A percentile compares a stretch with the other conserved stretches of the same genome.
Evolutionary conservation across 2,329 filamentous ascomycete species (phyloP).

Genomic region (Plenodomus tracheiphilus): DNA sequence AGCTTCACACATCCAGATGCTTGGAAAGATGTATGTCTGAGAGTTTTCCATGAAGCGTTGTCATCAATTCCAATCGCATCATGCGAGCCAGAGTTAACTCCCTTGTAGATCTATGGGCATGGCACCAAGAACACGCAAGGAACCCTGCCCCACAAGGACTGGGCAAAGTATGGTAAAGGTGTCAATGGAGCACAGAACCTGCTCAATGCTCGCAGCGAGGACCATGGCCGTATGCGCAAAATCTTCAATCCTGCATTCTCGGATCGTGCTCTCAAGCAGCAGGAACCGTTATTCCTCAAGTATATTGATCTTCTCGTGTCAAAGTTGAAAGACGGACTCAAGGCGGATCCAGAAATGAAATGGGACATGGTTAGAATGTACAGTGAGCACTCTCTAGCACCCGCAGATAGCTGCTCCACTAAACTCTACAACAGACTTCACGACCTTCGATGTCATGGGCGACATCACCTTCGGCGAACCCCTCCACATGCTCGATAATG

Average conservation of each 20-base stretch:
- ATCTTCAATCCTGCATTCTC: slow-evolving; percentile 49
- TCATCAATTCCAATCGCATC: too few relatives aligned
- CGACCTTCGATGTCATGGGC: slow-evolving; percentile 41
- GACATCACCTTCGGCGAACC: slow-evolving; percentile 39
- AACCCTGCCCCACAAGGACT: slow-evolving; percentile 18
- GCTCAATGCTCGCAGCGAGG: slow-evolving; percentile 34
- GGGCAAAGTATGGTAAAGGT: slow-evolving; percentile 28
- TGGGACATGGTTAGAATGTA: slow-evolving; percentile 40
- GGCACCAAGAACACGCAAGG: slow-evolving; percentile 23
- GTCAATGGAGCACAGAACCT: slow-evolving; percentile 35
- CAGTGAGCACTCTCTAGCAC: slow-evolving; percentile 5
- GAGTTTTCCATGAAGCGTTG: too few relatives aligned
- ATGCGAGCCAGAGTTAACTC: not conserved
- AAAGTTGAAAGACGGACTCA: slow-evolving; percentile 37
- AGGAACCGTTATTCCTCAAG: slow-evolving; percentile 46
- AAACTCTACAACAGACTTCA: slow-evolving; percentile 18
- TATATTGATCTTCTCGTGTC: slow-evolving; percentile 49
- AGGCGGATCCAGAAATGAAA: slow-evolving; percentile 30
- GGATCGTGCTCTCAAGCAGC: slow-evolving; percentile 46
- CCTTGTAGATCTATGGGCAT: slow-evolving; percentile 27
- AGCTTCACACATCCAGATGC: slow-evolving; percentile 45
- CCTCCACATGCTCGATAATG: slow-evolving; percentile 33
- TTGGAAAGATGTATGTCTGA: slow-evolving; percentile 39
- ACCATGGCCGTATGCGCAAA: slow-evolving; percentile 45
- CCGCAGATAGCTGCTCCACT: too few relatives aligned